Base-by-base conservation (phyloP, 768 basidiomycete species). In the Phlebiopsis gigantea region DNA sequence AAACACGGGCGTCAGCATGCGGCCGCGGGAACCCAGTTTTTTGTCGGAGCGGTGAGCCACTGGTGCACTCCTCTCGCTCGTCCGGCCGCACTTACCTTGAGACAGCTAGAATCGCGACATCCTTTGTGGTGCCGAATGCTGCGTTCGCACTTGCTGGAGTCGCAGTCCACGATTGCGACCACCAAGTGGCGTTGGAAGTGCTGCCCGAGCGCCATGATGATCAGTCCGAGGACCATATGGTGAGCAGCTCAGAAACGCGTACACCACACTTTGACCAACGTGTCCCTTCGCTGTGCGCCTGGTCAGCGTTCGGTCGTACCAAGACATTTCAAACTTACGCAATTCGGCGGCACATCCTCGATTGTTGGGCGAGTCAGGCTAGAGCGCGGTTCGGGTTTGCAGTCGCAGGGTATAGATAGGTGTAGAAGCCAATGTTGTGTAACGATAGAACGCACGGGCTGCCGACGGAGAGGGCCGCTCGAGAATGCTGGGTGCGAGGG, bases 101-200 rank as follows among this genome's bases (percentile, higher is more conserved):
- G 68, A 65, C 88, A 90, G 4, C 65, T 69, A 8, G 73, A 75
- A 14, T 77, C 73, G 55, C 75, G 77, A 67, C 88, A 90, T 46
- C 68, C 69, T 54, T 68, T 77, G 14, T 80, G 77, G 65, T 90
- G 88, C 61, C 72, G 73, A 55, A 77, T 76, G 64, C 86, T 88
- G 62, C 77, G 77, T 67, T 84, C 80, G 72, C 88, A 90, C 31
- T 72, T 77, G 31, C 65, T 64, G 9, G 80, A 83, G 67, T 83
- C 81, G 73, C 88, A 90, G 67, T 90, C 88, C 70, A 84, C 74
- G 70, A 90, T 87, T 51, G 86, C 88, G 49, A 83, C 74, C 57
- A 90, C 78, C 39, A 83, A 69, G 60, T 88, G 88, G 12, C 88
- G 82, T 70, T 90, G 88, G 66, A 90, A 90, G 68, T 90, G 88